Evolutionary conservation across 1,284 basidiomycete species (phyloP), one percentile per base, ranked within the genome.

Genomic region (Cutaneotrichosporon dermatis): DNA sequence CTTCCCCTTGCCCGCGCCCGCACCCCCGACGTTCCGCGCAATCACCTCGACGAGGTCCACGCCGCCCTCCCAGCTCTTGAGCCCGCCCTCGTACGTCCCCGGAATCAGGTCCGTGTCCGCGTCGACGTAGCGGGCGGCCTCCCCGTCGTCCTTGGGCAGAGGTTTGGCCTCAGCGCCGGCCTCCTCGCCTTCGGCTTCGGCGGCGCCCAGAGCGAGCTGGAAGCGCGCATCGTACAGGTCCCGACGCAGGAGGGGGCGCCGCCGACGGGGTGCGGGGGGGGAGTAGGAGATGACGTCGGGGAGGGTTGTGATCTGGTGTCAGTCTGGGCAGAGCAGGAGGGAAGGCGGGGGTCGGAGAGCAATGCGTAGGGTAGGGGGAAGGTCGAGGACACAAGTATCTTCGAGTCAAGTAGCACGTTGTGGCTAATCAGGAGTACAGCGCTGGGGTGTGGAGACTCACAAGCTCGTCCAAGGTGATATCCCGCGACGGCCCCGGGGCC

Each of bases 51-150:
- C 89, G 0, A 99, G 82, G 75, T 98, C 95, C 12, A 94, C 77
- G 41, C 90, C 89, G 64, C 92, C 96, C 76, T 99, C 95, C 95
- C 95, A 99, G 3, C 93, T 97, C 78, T 98, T 98, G 57, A 99
- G 76, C 0, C 95, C 95, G 13, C 95, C 95, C 78, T 98, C 95
- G 71, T 99, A 98, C 0, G 93, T 83, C 0, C 92, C 88, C 1
- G 93, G 90, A 10, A 98, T 85, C 10, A 99, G 83, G 77, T 98
- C 95, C 0, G 91, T 92, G 0, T 89, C 87, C 0, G 88, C 84
- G 64, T 92, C 87, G 16, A 92, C 79, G 61, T 88, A 90, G 25
- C 25, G 25, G 2, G 25, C 25, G 25, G 25, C 25, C 25, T 25
- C 25, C 3, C 25, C 25, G 25, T 25, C 25, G 3, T 25, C 25